A percentile compares a stretch with the other conserved stretches of the same genome.
Evolutionary conservation across 164 flowering plant species (phyloP).

Genomic region (Vitis riparia): DNA sequence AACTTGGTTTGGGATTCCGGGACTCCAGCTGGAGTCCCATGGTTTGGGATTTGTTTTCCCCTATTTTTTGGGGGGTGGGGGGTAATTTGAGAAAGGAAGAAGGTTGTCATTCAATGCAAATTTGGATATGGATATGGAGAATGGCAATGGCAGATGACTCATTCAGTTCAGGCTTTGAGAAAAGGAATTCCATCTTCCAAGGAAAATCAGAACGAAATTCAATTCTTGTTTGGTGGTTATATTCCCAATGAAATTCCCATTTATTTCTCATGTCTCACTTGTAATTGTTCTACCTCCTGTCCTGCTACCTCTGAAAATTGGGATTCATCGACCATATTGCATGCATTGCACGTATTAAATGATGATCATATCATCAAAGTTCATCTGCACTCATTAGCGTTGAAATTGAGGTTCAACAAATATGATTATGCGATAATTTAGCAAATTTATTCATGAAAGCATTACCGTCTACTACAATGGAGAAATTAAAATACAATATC

Average conservation of each 20-base stretch:
- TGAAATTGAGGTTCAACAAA: too few species aligned
- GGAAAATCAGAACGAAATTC: not conserved
- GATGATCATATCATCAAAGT: too few species aligned
- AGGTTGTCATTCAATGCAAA: not conserved
- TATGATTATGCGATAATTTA: too few species aligned
- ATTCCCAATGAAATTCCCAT: slow-evolving; percentile 16
- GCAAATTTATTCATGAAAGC: too few species aligned
- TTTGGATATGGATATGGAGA: not conserved
- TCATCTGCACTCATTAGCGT: too few species aligned
- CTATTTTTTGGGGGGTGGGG: not conserved
- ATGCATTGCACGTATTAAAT: too few species aligned
- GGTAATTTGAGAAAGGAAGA: not conserved
- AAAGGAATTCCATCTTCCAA: slow-evolving; percentile 20
- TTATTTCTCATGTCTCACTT: not conserved
- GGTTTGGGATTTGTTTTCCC: not conserved
- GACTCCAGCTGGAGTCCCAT: not conserved
- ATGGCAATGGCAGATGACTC: not conserved
- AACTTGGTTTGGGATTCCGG: too few species aligned
- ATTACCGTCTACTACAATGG: too few species aligned
- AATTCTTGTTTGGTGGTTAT: slow-evolving; percentile 2
- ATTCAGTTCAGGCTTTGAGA: slow-evolving; percentile 19
- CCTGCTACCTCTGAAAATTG: too few species aligned
- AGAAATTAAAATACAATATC: too few species aligned
- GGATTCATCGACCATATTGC: too few species aligned
- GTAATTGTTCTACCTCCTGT: too few species aligned